Evolutionary conservation across 169 alveolate genomes (phyloP), one percentile per base, ranked within the genome.

Genomic region (Plasmodium adleri): DNA sequence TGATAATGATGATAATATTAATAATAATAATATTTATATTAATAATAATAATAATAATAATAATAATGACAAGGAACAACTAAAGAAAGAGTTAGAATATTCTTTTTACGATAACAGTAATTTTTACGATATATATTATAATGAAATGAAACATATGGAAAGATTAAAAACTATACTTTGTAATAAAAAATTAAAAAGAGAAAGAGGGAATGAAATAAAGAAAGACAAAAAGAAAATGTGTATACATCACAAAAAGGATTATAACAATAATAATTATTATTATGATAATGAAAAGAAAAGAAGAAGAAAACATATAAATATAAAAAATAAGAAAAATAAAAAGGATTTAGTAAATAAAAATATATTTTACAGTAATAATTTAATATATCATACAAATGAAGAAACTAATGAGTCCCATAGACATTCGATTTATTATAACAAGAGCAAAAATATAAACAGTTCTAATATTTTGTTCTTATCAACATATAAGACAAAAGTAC

Each of bases 121-220:
- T 71, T 78, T 78, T 52, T 78, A 78, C 67, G 54, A 78, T 49
- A 78, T 78, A 56, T 66, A 78, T 60, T 78, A 78, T 24, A 64
- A 59, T 56, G 89, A 78, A 60, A 78, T 78, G 89, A 64, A 58
- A 59, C 24, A 78, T 26, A 54, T 52, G 17, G 54, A 66, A 54
- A 20, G 8, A 10, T 56, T 58, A 12, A 78, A 24, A 71, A 32
- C 24, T 17, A 45, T 64, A 12, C 49, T 78, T 12, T 64, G 45
- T 13, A 32, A 15, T n/a, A 58, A 59, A 58, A 78, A 43, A 39
- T 20, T 17, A 22, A 52, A 22, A 24, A 58, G 15, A 12, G 12
- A 17, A 2, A 60, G 13, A 9, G 1, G 0, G 54, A 12, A 72
- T 54, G n/a, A 58, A 15, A 52, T 28, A 5, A 22, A 72, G 20